A percentile compares a stretch with the other conserved stretches of the same genome.
These are phyloP conservation scores for Fusarium camptoceras DNA, from an alignment of 2,329 filamentous ascomycete species.

Conservation along the genomic window DNA sequence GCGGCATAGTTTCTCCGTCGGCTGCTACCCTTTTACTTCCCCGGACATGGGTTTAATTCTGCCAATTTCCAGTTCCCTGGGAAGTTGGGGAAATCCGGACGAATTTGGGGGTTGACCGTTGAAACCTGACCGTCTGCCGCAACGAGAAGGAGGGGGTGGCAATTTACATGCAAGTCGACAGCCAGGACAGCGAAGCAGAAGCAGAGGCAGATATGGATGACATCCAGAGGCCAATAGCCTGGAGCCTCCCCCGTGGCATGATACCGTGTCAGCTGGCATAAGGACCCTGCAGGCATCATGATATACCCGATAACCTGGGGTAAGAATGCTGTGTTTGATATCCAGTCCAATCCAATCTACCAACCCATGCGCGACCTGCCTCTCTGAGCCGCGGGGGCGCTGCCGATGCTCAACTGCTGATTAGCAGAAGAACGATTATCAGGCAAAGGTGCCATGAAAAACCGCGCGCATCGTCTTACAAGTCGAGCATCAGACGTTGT, in stretches of 20 bases:
- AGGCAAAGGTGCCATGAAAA: slow-evolving; percentile 1
- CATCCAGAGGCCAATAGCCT: slow-evolving; percentile 13
- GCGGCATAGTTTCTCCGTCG: slow-evolving; percentile 41
- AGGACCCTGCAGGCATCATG: slow-evolving; percentile 13
- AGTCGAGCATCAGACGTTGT: not conserved
- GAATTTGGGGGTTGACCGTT: slow-evolving; percentile 32
- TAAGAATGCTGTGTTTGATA: slow-evolving; percentile 18
- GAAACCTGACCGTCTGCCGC: not conserved
- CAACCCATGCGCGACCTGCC: slow-evolving; percentile 15
- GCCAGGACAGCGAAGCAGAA: slow-evolving; percentile 20
- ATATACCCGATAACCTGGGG: slow-evolving; percentile 31
- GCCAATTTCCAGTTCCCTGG: slow-evolving; percentile 24
- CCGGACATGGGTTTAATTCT: slow-evolving; percentile 24
- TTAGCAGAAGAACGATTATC: slow-evolving; percentile 7
- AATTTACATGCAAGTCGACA: slow-evolving; percentile 13
- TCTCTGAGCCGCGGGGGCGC: slow-evolving; percentile 15
- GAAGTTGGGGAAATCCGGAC: slow-evolving; percentile 38
- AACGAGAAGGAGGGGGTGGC: slow-evolving; percentile 2
- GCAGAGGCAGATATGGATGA: not conserved
- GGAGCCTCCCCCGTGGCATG: slow-evolving; percentile 24
- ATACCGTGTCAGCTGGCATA: slow-evolving; percentile 34
- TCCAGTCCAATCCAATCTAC: not conserved
- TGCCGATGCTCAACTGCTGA: slow-evolving; percentile 21
- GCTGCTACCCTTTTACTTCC: slow-evolving; percentile 30
- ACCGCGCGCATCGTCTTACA: slow-evolving; percentile 2